Evolutionary conservation across 2,329 filamentous ascomycete genomes (phyloP).

Genomic region (Paecilomyces niveus): DNA sequence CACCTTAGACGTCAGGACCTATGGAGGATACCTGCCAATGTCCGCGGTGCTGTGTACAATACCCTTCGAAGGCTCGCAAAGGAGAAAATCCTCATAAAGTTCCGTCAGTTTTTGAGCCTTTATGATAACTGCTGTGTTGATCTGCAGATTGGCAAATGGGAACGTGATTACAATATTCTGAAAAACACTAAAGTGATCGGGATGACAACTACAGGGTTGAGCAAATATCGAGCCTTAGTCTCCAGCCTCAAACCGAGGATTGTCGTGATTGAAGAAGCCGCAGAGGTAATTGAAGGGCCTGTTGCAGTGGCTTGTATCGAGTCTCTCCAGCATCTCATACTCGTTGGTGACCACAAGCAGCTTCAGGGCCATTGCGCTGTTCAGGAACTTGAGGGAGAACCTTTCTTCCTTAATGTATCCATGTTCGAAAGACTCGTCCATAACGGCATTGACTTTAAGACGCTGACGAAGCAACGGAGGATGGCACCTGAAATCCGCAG

Average conservation of each 20-base stretch:
- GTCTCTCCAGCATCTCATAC: constrained; percentile 56
- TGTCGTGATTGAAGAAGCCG: constrained; percentile 72
- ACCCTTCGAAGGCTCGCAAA: constrained; percentile 54
- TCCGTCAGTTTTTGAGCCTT: constrained; percentile 44
- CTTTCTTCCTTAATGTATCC: constrained; percentile 64
- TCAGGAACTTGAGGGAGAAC: constrained; percentile 49
- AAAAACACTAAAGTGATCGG: constrained; percentile 55
- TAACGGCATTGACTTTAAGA: constrained; percentile 56
- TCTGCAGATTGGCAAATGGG: constrained; percentile 52
- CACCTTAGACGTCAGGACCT: constrained; percentile 45
- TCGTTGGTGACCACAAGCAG: constrained; percentile 77
- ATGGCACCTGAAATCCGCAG: constrained; percentile 64
- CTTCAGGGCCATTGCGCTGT: constrained; percentile 62
- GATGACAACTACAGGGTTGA: constrained; percentile 72
- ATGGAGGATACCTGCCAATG: constrained; percentile 49
- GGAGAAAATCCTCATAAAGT: constrained; percentile 34
- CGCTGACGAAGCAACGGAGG: constrained; percentile 61
- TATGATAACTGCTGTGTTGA: constrained; percentile 47
- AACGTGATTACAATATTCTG: constrained; percentile 54
- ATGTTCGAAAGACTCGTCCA: constrained; percentile 73
- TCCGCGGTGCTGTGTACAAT: constrained; percentile 61
- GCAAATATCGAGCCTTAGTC: constrained; percentile 69
- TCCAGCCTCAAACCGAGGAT: constrained; percentile 58
- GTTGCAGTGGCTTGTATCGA: constrained; percentile 55
- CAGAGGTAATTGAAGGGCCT: constrained; percentile 59